phyloP scores from a whole-genome alignment of 805 yeast species.

The Saccharomycopsis sp. region DNA sequence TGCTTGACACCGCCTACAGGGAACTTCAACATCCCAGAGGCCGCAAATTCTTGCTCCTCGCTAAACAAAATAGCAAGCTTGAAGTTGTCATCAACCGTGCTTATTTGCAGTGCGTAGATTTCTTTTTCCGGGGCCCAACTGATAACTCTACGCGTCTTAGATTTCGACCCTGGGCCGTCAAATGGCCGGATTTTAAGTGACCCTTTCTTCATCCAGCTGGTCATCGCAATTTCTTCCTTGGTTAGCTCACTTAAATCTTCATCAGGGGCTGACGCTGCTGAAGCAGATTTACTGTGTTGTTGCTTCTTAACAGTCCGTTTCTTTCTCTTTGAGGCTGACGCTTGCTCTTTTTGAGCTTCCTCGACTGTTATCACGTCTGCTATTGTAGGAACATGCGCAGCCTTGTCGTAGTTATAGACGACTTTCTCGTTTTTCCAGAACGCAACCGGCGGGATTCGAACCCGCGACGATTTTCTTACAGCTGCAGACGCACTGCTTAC shows the following conservation, averaged over 20 bases:
- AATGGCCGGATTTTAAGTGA: constrained; percentile 42
- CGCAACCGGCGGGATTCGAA: constrained; percentile 64
- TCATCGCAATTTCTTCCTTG: constrained; percentile 27
- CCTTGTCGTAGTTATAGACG: constrained; percentile 42
- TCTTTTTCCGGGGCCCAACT: constrained; percentile 63
- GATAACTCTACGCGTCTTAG: constrained; percentile 38
- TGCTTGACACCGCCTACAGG: constrained; percentile 59
- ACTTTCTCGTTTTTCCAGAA: constrained; percentile 81
- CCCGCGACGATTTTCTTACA: constrained; percentile 58
- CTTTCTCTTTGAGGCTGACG: constrained; percentile 4
- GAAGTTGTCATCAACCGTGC: constrained; percentile 46
- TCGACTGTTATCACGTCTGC: constrained; percentile 46
- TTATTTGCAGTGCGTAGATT: constrained; percentile 35
- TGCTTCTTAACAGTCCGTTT: constrained; percentile 7
- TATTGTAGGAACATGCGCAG: constrained; percentile 47
- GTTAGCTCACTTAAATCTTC: constrained; percentile 1
- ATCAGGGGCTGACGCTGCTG: constrained; percentile 26
- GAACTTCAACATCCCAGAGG: constrained; percentile 66
- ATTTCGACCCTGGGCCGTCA: constrained; percentile 41
- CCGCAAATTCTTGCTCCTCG: constrained; percentile 54
- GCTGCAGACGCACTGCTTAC: constrained; percentile 26
- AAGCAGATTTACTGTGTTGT: constrained; percentile 3
- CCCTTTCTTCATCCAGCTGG: constrained; percentile 47
- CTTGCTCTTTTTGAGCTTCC: constrained; percentile 21
- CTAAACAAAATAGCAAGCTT: constrained; percentile 60